Base-by-base conservation (phyloP, 1,139 yeast species). In the Arxiozyma telluris region DNA sequence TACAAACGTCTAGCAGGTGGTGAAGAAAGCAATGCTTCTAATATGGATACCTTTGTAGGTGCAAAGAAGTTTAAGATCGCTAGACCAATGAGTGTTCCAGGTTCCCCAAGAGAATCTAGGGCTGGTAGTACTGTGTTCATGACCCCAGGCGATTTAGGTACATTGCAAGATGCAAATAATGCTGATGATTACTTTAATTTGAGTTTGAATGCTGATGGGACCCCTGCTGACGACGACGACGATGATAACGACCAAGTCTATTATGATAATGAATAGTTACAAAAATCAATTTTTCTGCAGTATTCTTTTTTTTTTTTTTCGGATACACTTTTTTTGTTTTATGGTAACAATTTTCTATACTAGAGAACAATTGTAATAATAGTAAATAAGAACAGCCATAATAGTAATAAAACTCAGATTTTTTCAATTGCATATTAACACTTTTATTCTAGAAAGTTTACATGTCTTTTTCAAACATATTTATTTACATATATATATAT, bases 71-170 rank as follows among this genome's bases (percentile, higher is more conserved):
- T 84, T 67, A 93, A 91, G 73, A 81, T 93, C 59, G 84, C 96
- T 18, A 80, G 96, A 64, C 98, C 98, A 17, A 76, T 93, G 62
- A 85, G 95, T 56, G 98, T 89, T 18, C 98, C 98, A 2, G 98
- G 98, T 1, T 90, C 97, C 18, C 98, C 98, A 55, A 75, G 89
- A 59, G 84, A 80, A 60, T 73, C 81, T 43, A 61, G 68, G 41
- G 60, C 66, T 20, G 59, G 61, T 18, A 63, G 68, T 44, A 76
- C 78, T 43, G 84, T 88, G 20, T 72, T 82, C 61, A 90, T 89
- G 96, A 93, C 98, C 1, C 98, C 98, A 0, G 98, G 98, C 50
- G 98, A 93, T 70, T 79, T 93, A 61, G 98, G 98, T n/a, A 84
- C 96, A 15, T 76, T 93, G 64, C 97, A 89, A 71, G 98, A 93